Base-by-base conservation (phyloP, 2,329 filamentous ascomycete species). In the Exophiala xenobiotica region DNA sequence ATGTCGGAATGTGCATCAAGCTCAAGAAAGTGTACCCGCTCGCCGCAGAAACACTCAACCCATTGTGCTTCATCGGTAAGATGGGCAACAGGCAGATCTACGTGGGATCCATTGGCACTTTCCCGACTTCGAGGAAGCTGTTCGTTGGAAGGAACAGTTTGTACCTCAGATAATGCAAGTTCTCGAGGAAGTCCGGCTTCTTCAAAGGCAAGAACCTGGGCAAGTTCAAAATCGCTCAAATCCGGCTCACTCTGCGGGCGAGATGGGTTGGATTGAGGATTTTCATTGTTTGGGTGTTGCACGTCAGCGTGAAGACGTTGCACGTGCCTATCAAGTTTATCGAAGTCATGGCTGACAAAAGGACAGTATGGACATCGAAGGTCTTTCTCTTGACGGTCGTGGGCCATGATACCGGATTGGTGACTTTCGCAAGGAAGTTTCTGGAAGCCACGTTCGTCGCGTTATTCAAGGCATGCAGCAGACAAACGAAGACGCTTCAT, bases 1-100 rank as follows among this genome's bases (percentile, higher is more conserved):
- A 85, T 70, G 60, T 84, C 79, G 27, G 85, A 62, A 62, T 87
- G 83, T 38, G 72, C 75, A 12, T 79, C 74, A 27, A 86, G 68
- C 59, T 85, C 79, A 12, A 70, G 65, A 6, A 72, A 61, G 5
- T 73, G 67, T 16, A 85, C 65, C n/a, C 74, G 64, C 64, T 87
- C 83, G 24, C 78, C 79, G 62, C 85, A 88, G 18, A 51, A 16
- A 41, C 57, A 59, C 16, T 48, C 45, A 9, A 54, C 54, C 57
- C 57, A 59, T 46, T 46, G 19, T 14, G 38, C 39, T 29, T 50
- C 49, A 24, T 47, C 39, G 8, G 14, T 31, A 18, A 19, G 14
- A 8, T 18, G 39, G 16, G 42, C 22, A 16, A 31, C n/a, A n/a
- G 42, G 33, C 4, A 47, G 9, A 37, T 31, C 14, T 11, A n/a